phyloP scores from a whole-genome alignment of 805 yeast species.

The Yarrowia sp. region DNA sequence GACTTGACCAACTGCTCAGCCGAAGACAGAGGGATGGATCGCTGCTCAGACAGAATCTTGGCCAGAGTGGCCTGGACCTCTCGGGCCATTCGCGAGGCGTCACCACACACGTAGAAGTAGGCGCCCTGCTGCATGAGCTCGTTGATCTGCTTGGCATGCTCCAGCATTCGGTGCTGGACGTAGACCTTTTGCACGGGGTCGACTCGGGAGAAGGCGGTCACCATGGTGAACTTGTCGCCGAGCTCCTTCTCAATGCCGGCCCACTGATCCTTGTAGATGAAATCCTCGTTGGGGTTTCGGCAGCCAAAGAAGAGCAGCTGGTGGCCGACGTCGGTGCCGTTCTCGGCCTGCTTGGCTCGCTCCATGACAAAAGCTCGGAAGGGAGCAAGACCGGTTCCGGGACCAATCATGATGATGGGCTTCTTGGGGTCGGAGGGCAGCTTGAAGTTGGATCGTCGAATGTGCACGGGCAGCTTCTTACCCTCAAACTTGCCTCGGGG shows the following conservation, averaged over 20 bases:
- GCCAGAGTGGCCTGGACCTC: slow-evolving; percentile 80
- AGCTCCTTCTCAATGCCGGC: slow-evolving; percentile 41
- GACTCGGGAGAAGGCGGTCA: slow-evolving; percentile 91
- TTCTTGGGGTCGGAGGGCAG: slow-evolving; percentile 82
- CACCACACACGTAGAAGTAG: slow-evolving; percentile 94
- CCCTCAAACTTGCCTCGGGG: slow-evolving; percentile 68
- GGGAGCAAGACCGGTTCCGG: slow-evolving; percentile 99
- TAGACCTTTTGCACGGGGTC: slow-evolving; percentile 63
- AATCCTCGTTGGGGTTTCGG: slow-evolving; percentile 80
- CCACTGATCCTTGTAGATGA: slow-evolving; percentile 91
- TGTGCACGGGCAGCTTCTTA: slow-evolving; percentile 83
- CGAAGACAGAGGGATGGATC: slow-evolving; percentile 67
- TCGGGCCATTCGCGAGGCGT: slow-evolving; percentile 94
- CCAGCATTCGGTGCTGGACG: slow-evolving; percentile 79
- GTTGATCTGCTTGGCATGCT: slow-evolving; percentile 57
- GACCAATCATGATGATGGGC: slow-evolving; percentile 93
- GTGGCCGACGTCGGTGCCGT: slow-evolving; percentile 68
- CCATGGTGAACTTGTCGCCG: slow-evolving; percentile 51
- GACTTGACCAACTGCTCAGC: slow-evolving; percentile 81
- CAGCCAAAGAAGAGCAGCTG: slow-evolving; percentile 86
- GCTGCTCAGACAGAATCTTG: slow-evolving; percentile 65
- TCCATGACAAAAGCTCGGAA: slow-evolving; percentile 95
- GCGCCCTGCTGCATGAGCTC: slow-evolving; percentile 72
- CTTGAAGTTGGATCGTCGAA: slow-evolving; percentile 93
- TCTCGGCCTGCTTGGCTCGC: slow-evolving; percentile 64